Conservation (phyloP, 1,284 basidiomycete species). For the Rhodotorula sp. region DNA sequence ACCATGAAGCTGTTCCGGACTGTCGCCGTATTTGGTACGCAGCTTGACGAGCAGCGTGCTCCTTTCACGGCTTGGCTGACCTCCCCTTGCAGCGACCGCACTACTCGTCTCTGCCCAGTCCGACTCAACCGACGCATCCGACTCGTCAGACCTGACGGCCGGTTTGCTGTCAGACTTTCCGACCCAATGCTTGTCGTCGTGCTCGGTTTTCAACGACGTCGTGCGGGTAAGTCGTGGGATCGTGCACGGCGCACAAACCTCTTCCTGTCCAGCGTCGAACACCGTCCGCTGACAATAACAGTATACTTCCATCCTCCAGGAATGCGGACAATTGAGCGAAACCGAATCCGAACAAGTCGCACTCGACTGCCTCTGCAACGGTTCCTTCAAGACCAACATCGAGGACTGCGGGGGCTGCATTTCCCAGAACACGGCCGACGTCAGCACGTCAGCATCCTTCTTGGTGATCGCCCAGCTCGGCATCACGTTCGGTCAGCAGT, state of each 20-base stretch:
- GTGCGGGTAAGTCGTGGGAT: background rate
- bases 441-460: background rate
- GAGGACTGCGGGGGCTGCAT: conserved; percentile 15
- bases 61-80: background rate
- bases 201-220: conserved; percentile 1
- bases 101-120: background rate
- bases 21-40: background rate
- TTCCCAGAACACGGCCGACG: background rate
- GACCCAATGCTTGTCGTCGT: background rate
- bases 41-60: background rate
- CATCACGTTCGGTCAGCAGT: background rate
- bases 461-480: conserved; percentile 8
- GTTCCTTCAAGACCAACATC: background rate
- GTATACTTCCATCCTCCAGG: background rate
- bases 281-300: too few species aligned
- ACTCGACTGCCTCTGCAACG: conserved; percentile 14
- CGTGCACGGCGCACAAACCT: background rate
- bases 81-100: background rate
- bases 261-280: too few species aligned
- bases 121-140: too few species aligned
- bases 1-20: background rate
- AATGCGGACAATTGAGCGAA: background rate
- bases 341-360: background rate
- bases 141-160: background rate
- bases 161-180: conserved; percentile 15